Base-by-base conservation (phyloP, 2,329 filamentous ascomycete species). In the Acephala macrosclerotiorum region DNA sequence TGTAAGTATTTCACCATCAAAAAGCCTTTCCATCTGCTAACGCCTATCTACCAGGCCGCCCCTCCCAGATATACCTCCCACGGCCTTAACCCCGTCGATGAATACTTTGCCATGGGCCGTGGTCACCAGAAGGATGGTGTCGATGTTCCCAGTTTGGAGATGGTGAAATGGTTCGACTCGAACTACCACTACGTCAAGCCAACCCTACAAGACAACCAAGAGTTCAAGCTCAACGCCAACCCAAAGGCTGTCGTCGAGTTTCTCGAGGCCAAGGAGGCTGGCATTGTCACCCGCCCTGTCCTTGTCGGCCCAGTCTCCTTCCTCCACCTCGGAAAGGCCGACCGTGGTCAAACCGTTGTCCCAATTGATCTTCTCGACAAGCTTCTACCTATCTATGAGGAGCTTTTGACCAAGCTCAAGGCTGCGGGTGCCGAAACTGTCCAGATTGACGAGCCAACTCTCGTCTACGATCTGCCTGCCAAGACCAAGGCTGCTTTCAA, bases 101-200 rank as follows among this genome's bases (percentile, higher is more conserved):
- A 97, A 85, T 98, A 97, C 90, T 99, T 99, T 79, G 96, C 96
- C 83, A 97, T 99, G 93, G 96, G 96, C 78, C 93, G 96, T 90
- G 96, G 96, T 79, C 94, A 96, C 85, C 96, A 99, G 85, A 96
- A 93, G 89, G 89, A 90, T 78, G 89, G 92, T 81, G 87, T 98
- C 75, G 96, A 99, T 82, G 96, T 98, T 73, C 93, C 95, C 75
- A 88, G 87, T 78, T 85, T 97, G 83, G 96, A 99, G 88, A 99
- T 99, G 96, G 96, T 99, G 77, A 99, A 99, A 88, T 99, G 96
- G 96, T 99, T 99, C 80, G 96, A 99, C 88, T 97, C 94, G 73
- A 99, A 99, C 91, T 99, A 99, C 91, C 96, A 98, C 89, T 99
- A 99, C 83, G 96, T 98, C 85, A 98, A 98, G 90, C 96, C 96